Conservation (phyloP, 2,329 filamentous ascomycete genomes). For the Xylariaceae sp. region DNA sequence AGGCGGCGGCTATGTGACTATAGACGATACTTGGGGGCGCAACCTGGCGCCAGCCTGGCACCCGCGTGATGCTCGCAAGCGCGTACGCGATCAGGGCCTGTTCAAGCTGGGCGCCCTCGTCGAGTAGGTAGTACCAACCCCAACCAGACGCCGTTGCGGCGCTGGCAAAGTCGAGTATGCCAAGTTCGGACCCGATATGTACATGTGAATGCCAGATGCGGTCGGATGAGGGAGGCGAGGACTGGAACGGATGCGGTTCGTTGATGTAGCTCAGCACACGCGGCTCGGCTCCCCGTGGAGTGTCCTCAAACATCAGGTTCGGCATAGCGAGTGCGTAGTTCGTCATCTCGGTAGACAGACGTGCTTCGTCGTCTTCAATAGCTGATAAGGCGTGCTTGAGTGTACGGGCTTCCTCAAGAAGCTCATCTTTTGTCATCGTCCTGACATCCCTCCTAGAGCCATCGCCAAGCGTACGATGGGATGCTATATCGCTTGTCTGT, state of each 20-base stretch:
- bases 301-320: constrained; percentile 75
- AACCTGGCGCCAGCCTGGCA: constrained; percentile 68
- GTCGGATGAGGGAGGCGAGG: constrained; percentile 34
- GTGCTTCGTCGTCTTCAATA: constrained; percentile 60
- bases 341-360: constrained; percentile 62
- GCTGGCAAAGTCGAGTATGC: constrained; percentile 82
- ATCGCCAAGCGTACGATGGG: constrained; percentile 13
- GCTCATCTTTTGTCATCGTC: constrained; percentile 42
- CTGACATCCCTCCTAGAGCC: constrained; percentile 32
- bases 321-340: constrained; percentile 73
- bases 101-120: constrained; percentile 88
- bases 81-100: constrained; percentile 89
- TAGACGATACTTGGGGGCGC: constrained; percentile 89
- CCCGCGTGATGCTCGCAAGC: constrained; percentile 60
- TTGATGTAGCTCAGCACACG: constrained; percentile 75
- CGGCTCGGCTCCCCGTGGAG: constrained; percentile 66
- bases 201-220: constrained; percentile 70
- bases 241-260: constrained; percentile 49
- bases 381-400: constrained; percentile 59
- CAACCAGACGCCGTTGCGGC: constrained; percentile 82
- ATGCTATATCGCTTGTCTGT: constrained; percentile 14
- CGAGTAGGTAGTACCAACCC: constrained; percentile 97
- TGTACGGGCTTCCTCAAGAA: constrained; percentile 59
- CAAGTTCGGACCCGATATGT: constrained; percentile 79
- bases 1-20: constrained; percentile 81